Conservation (phyloP, 345 rosid species). For the Citrus sp. region DNA sequence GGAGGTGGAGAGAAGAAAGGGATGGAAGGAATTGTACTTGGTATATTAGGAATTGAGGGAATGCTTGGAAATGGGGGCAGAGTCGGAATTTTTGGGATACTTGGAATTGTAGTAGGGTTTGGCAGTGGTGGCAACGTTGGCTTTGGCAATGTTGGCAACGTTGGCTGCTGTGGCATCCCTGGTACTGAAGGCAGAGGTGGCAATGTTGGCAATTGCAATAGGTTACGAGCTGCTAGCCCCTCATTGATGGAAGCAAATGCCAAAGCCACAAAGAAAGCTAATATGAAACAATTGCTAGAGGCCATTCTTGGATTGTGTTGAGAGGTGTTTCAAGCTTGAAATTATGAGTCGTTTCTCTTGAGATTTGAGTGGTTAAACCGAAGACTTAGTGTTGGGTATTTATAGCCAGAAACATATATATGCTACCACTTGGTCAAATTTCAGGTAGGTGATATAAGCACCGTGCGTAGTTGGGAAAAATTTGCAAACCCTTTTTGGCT, state of each 20-base stretch:
- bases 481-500: background rate
- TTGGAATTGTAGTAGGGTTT: constrained; percentile 3
- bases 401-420: background rate
- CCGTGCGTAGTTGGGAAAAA: background rate
- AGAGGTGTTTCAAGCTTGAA: background rate
- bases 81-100: constrained; percentile 7
- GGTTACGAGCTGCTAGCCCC: constrained; percentile 18
- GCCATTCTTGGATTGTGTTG: constrained; percentile 10
- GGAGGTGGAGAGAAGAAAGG: constrained; percentile 37
- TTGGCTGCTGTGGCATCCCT: background rate
- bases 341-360: background rate
- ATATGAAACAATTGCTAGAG: background rate
- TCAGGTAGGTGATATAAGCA: background rate
- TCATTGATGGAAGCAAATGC: constrained; percentile 9
- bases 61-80: constrained; percentile 27
- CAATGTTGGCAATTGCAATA: constrained; percentile 2
- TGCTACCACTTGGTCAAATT: background rate
- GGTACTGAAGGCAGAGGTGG: background rate
- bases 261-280: constrained; percentile 1
- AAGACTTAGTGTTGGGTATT: background rate
- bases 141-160: too few species aligned
- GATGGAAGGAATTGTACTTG: constrained; percentile 32
- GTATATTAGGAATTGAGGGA: constrained; percentile 25
- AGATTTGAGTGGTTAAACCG: background rate
- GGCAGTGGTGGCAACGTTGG: background rate